phyloP scores from a whole-genome alignment of 768 basidiomycete species.

The Termitomyces sp. region DNA sequence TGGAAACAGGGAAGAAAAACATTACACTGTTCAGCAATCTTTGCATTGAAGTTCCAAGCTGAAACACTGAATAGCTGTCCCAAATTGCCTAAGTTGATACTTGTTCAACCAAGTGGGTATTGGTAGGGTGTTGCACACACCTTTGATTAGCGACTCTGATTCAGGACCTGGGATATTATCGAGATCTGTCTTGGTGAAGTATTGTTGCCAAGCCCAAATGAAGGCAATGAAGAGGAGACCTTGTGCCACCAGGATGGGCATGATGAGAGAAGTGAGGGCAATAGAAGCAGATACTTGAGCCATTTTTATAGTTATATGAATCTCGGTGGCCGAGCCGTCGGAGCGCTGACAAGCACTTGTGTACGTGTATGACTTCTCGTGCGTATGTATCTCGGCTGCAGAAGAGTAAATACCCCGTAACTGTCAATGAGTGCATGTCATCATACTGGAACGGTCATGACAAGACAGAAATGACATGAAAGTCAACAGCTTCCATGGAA shows the following conservation, averaged over 20 bases:
- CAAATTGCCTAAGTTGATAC: constrained; percentile 1
- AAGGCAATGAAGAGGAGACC: background rate
- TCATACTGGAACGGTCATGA: too few species aligned
- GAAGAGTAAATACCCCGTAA: too few species aligned
- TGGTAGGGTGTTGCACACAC: background rate
- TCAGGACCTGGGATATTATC: background rate
- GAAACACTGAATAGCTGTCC: background rate
- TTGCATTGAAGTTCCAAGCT: constrained; percentile 35
- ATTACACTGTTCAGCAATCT: constrained; percentile 33
- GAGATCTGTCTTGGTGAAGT: background rate
- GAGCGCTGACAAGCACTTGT: background rate
- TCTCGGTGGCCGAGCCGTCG: background rate
- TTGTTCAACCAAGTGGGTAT: background rate
- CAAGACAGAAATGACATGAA: too few species aligned
- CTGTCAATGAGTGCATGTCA: too few species aligned
- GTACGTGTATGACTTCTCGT: background rate
- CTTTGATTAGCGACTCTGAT: background rate
- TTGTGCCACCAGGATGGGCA: background rate
- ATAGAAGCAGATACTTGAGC: background rate
- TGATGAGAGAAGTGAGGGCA: background rate
- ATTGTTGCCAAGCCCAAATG: background rate
- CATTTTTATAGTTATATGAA: background rate
- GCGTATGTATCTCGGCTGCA: too few species aligned
- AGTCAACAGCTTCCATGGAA: too few species aligned
- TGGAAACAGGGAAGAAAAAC: background rate